These are phyloP conservation scores for Talaromyces nanjingensis DNA, from an alignment of 495 filamentous ascomycete species.

Conservation along the genomic window DNA sequence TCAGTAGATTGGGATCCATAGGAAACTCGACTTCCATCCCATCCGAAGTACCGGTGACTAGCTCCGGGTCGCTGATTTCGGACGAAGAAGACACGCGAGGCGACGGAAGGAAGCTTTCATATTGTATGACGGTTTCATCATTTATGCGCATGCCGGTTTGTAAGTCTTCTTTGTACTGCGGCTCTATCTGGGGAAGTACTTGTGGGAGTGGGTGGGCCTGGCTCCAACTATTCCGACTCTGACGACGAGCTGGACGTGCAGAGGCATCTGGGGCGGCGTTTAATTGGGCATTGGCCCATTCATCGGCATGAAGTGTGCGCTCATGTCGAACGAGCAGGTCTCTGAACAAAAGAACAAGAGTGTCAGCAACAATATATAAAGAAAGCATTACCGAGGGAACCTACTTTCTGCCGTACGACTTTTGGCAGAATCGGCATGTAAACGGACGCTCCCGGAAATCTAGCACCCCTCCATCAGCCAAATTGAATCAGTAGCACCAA, in stretches of 20 bases:
- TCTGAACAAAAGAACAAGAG: neutral
- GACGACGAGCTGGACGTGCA: conserved; percentile 6
- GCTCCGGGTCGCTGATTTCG: conserved; percentile 8
- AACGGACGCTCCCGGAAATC: conserved; percentile 10
- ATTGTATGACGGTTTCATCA: conserved; percentile 8
- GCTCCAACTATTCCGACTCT: conserved; percentile 6
- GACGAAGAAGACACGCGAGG: conserved; percentile 10
- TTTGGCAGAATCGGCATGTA: conserved; percentile 9
- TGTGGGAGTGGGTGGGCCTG: neutral
- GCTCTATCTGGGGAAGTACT: neutral
- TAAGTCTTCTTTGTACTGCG: conserved; percentile 1
- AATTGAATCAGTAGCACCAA: neutral
- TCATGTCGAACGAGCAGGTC: conserved; percentile 49
- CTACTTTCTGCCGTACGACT: conserved; percentile 11
- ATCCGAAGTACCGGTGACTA: neutral
- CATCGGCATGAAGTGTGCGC: conserved; percentile 19
- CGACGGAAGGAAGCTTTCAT: conserved; percentile 9
- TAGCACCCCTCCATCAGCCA: neutral
- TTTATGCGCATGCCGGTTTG: conserved; percentile 5
- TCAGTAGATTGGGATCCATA: neutral
- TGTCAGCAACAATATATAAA: neutral
- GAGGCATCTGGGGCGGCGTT: neutral
- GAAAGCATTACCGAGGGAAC: neutral
- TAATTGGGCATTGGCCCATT: conserved; percentile 9
- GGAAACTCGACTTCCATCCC: conserved; percentile 1